These are phyloP conservation scores for Gynandropsis gynandra DNA, from an alignment of 345 rosid genomes.

Conservation along the genomic window DNA sequence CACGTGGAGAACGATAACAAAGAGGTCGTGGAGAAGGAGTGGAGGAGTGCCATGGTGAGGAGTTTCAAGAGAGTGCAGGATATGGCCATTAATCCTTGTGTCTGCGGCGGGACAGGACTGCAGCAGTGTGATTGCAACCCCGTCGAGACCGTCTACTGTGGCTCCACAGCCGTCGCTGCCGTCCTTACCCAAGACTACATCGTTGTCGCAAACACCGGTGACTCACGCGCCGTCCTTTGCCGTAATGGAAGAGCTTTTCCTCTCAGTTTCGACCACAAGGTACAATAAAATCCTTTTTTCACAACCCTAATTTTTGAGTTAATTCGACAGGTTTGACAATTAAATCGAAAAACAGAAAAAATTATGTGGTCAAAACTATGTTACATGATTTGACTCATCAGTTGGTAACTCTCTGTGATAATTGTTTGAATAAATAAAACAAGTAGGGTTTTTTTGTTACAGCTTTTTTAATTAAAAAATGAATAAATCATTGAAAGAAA, in stretches of 20 bases:
- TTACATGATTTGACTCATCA: too few relatives aligned
- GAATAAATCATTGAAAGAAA: too few relatives aligned
- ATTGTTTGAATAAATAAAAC: too few relatives aligned
- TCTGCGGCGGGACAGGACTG: conserved; percentile 9
- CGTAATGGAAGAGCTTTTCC: conserved; percentile 35
- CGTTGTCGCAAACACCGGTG: conserved; percentile 48
- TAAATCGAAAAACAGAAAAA: too few relatives aligned
- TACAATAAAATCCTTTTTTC: too few relatives aligned
- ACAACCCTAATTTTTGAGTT: too few relatives aligned
- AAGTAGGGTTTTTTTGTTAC: too few relatives aligned
- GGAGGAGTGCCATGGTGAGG: conserved; percentile 21
- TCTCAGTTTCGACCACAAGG: conserved; percentile 28
- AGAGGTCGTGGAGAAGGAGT: conserved; percentile 18
- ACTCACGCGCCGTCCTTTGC: conserved; percentile 49
- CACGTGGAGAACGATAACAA: background rate
- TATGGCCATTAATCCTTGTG: conserved; percentile 22
- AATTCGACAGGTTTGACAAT: too few relatives aligned
- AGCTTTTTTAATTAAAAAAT: too few relatives aligned
- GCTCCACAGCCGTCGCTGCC: conserved; percentile 41
- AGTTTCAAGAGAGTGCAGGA: conserved; percentile 32
- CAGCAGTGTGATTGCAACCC: conserved; percentile 16
- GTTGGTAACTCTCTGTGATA: too few relatives aligned
- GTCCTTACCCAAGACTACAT: conserved; percentile 33
- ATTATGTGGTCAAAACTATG: too few relatives aligned
- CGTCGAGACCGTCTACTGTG: conserved; percentile 13